These are phyloP conservation scores for Jatropha multifida DNA, from an alignment of 441 rosid species.

Conservation along the genomic window DNA sequence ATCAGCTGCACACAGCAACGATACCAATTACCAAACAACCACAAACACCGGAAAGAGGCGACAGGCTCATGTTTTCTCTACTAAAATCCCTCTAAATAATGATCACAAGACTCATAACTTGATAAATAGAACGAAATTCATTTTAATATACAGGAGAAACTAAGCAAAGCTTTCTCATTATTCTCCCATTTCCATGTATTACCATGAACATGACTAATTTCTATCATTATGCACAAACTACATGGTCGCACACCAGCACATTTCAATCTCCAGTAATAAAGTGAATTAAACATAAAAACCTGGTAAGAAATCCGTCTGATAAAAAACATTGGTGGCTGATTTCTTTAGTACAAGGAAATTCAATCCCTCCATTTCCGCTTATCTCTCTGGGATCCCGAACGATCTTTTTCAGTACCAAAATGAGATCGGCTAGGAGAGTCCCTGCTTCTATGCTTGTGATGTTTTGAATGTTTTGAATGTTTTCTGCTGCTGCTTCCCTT, in stretches of 20 bases:
- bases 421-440: conserved; percentile 47
- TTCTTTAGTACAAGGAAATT: conserved; percentile 5
- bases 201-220: background rate
- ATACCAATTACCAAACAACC: background rate
- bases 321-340: background rate
- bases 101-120: background rate
- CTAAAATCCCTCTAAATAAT: background rate
- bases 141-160: background rate
- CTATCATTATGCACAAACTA: background rate
- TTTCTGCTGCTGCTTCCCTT: conserved; percentile 64
- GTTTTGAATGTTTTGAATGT: conserved; percentile 64
- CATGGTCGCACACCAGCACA: background rate
- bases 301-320: background rate
- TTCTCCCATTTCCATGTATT: background rate
- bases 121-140: background rate
- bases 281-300: background rate
- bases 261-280: background rate
- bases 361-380: conserved; percentile 49
- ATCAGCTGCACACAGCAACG: background rate
- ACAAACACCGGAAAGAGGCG: too few relatives aligned
- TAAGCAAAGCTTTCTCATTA: background rate
- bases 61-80: too few relatives aligned
- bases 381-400: conserved; percentile 45
- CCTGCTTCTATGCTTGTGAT: conserved; percentile 42
- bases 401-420: conserved; percentile 39